Percentiles rank a stretch among this genome's conserved stretches.
These are phyloP conservation scores for Flaveria sonorensis DNA, from an alignment of 129 eudicot species.

Conservation along the genomic window DNA sequence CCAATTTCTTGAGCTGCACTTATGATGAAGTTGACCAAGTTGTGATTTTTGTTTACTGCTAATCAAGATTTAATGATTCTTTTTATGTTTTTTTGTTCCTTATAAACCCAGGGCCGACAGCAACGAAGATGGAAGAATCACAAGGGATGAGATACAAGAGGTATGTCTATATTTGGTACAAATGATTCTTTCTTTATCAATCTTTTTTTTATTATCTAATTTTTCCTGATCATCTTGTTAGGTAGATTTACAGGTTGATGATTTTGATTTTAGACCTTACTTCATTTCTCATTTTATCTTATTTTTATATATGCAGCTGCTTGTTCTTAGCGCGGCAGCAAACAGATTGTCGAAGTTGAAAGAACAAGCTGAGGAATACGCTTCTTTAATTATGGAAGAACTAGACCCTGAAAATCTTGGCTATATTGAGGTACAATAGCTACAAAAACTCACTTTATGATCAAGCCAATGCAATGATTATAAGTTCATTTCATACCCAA, in stretches of 20 bases:
- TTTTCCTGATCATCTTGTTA: not conserved
- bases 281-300: not conserved
- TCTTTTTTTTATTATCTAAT: not conserved
- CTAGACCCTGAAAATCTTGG: slow-evolving; percentile 88
- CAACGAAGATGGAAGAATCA: slow-evolving; percentile 91
- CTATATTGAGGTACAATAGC: slow-evolving; percentile 79
- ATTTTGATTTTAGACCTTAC: not conserved
- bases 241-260: not conserved
- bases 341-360: slow-evolving; percentile 76
- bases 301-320: slow-evolving; percentile 53
- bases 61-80: not conserved
- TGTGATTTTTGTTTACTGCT: not conserved
- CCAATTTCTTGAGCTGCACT: not conserved
- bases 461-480: too few relatives aligned
- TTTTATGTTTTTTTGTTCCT: not conserved
- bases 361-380: slow-evolving; percentile 88
- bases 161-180: slow-evolving; percentile 41
- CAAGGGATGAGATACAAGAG: slow-evolving; percentile 95
- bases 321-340: slow-evolving; percentile 94
- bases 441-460: not conserved
- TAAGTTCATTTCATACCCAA: too few relatives aligned
- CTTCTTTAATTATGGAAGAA: slow-evolving; percentile 95
- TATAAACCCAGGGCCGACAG: slow-evolving; percentile 73
- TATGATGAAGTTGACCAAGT: not conserved
- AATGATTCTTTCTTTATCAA: not conserved